A percentile compares a stretch with the other conserved stretches of the same genome.
Conservation (phyloP, 768 basidiomycete species). For the Tricholoma bakamatsutake region DNA sequence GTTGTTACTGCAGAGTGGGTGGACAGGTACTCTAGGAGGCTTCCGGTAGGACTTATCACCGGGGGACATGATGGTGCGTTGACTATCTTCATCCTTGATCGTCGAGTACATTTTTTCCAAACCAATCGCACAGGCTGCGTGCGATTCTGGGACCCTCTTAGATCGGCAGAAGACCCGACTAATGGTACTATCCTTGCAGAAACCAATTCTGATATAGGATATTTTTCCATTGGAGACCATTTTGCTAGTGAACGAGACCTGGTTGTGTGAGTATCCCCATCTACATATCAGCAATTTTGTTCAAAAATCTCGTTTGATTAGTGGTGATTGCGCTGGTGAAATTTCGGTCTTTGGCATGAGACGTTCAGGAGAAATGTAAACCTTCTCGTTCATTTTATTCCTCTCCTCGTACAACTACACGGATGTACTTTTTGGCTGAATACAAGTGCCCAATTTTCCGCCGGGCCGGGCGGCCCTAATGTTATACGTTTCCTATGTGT, state of each 20-base stretch:
- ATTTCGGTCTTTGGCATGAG: slow-evolving; percentile 36
- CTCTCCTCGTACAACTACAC: neutral
- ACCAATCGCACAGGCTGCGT: slow-evolving; percentile 48
- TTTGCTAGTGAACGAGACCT: slow-evolving; percentile 47
- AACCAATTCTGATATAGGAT: slow-evolving; percentile 48
- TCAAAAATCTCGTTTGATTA: slow-evolving; percentile 12
- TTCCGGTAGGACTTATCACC: slow-evolving; percentile 43
- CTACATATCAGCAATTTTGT: neutral
- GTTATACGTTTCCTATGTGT: slow-evolving; percentile 6
- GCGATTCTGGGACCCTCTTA: slow-evolving; percentile 56
- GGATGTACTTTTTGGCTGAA: too few relatives aligned
- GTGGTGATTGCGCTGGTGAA: slow-evolving; percentile 46
- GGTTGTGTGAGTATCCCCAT: slow-evolving; percentile 45
- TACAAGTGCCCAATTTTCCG: too few relatives aligned
- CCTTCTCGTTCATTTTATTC: neutral
- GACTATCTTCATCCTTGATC: neutral
- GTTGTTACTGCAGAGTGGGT: slow-evolving; percentile 51
- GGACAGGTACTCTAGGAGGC: slow-evolving; percentile 28
- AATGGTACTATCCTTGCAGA: slow-evolving; percentile 50
- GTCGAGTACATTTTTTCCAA: slow-evolving; percentile 3
- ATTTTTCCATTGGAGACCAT: slow-evolving; percentile 55
- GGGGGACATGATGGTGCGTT: slow-evolving; percentile 60
- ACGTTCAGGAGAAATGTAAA: neutral
- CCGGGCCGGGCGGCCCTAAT: too few relatives aligned
- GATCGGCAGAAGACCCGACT: slow-evolving; percentile 26